Evolutionary conservation across 768 basidiomycete species (phyloP).

Genomic region (Russula griseocarnosa): DNA sequence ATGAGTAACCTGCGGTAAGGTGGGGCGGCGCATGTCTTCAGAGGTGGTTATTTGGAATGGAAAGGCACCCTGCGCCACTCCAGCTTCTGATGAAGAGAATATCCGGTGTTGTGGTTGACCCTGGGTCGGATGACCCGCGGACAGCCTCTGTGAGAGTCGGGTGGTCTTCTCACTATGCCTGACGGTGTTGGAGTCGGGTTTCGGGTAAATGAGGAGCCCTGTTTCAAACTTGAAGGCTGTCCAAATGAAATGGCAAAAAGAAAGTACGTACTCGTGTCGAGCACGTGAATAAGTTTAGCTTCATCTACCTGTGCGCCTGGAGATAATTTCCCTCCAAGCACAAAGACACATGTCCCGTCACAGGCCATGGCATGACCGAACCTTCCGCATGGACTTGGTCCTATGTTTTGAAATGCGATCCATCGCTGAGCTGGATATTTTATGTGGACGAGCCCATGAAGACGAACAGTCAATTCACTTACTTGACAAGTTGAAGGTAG

Average conservation of each 20-base stretch:
- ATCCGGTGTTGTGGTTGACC: too few relatives aligned
- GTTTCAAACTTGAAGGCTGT: conserved; percentile 6
- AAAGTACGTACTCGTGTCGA: conserved; percentile 82
- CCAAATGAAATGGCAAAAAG: background rate
- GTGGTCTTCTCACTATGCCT: too few relatives aligned
- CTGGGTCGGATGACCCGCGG: too few relatives aligned
- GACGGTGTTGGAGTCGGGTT: too few relatives aligned
- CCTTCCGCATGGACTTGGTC: conserved; percentile 84
- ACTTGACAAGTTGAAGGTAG: conserved; percentile 98
- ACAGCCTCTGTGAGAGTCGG: too few relatives aligned
- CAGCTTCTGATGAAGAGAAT: conserved; percentile 36
- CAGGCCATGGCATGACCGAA: conserved; percentile 99
- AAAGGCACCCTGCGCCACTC: too few relatives aligned
- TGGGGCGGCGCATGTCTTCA: conserved; percentile 25
- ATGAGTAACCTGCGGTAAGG: background rate
- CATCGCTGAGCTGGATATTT: conserved; percentile 76
- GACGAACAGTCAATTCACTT: conserved; percentile 37
- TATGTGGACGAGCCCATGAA: background rate
- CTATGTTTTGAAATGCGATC: conserved; percentile 99
- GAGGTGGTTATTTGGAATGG: conserved; percentile 34
- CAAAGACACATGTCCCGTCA: conserved; percentile 81
- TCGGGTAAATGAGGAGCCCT: conserved; percentile 95
- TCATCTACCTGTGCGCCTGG: conserved; percentile 71
- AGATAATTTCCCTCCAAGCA: conserved; percentile 92
- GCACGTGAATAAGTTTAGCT: conserved; percentile 72